Evolutionary conservation across 148 eudicot species (phyloP).

Genomic region (Polygonum maritimum): DNA sequence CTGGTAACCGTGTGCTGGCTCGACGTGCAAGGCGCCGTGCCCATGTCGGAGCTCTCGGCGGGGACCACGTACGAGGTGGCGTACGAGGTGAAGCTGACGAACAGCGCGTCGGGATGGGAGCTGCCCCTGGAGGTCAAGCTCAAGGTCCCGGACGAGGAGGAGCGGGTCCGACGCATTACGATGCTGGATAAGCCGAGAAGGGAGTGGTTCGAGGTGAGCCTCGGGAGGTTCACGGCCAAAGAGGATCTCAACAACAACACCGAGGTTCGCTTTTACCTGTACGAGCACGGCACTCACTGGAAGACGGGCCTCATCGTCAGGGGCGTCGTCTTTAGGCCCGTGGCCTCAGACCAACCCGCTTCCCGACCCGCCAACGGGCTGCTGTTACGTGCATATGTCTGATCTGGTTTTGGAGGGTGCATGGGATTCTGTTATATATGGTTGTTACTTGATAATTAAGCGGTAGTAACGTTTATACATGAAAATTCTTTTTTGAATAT

Average conservation of each 20-base stretch:
- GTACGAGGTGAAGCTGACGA: slow-evolving; percentile 21
- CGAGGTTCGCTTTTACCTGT: slow-evolving; percentile 24
- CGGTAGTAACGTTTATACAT: too few relatives aligned
- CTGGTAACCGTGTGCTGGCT: slow-evolving; percentile 21
- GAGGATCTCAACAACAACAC: background rate
- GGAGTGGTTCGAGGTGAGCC: slow-evolving; percentile 22
- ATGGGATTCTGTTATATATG: too few relatives aligned
- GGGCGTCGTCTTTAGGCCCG: slow-evolving; percentile 21
- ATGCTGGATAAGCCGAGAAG: slow-evolving; percentile 20
- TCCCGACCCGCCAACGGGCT: background rate
- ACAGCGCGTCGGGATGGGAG: slow-evolving; percentile 27
- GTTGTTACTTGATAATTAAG: too few relatives aligned
- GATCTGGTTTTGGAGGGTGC: too few relatives aligned
- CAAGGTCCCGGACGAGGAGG: slow-evolving; percentile 11
- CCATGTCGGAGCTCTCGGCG: slow-evolving; percentile 19
- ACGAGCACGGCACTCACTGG: slow-evolving; percentile 27
- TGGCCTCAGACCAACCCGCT: background rate
- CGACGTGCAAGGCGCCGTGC: slow-evolving; percentile 21
- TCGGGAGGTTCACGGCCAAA: slow-evolving; percentile 15
- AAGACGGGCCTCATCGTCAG: slow-evolving; percentile 22
- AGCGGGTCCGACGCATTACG: slow-evolving; percentile 16
- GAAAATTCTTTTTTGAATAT: too few relatives aligned
- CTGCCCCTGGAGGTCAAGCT: slow-evolving; percentile 16
- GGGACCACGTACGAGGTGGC: slow-evolving; percentile 16
- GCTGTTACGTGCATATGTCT: background rate